Evolutionary conservation across 2,329 filamentous ascomycete genomes (phyloP).

Genomic region (Macrophomina pseudophaseolina): DNA sequence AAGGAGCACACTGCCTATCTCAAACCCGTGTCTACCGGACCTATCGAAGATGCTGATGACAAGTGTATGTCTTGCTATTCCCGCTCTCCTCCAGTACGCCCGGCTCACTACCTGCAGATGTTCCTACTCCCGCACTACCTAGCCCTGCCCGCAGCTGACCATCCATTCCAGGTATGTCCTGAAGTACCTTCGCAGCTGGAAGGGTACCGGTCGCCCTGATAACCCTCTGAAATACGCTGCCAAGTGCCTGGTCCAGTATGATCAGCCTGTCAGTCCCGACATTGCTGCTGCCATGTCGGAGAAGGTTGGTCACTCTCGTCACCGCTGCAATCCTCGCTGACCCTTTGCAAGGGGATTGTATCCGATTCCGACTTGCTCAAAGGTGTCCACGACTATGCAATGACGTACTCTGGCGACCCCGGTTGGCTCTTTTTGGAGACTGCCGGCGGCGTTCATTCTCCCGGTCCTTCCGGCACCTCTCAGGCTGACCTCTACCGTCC

Average conservation of each 20-base stretch:
- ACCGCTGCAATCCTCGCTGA: background rate
- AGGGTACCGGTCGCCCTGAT: background rate
- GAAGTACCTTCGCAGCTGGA: too few relatives aligned
- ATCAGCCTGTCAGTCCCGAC: conserved; percentile 78
- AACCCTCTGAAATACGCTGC: conserved; percentile 45
- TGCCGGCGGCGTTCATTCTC: conserved; percentile 81
- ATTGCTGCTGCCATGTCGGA: conserved; percentile 60
- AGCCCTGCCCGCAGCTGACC: background rate
- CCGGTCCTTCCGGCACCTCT: conserved; percentile 73
- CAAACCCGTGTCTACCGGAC: conserved; percentile 83
- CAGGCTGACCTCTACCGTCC: conserved; percentile 81
- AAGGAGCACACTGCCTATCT: conserved; percentile 66
- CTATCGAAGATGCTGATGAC: conserved; percentile 73
- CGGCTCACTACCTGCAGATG: background rate
- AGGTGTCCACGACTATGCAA: conserved; percentile 48
- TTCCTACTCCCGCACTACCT: background rate
- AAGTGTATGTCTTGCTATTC: conserved; percentile 30
- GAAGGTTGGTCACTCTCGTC: background rate
- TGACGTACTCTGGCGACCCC: conserved; percentile 46
- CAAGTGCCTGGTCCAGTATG: conserved; percentile 71
- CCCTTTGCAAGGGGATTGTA: background rate
- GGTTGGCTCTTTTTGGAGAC: conserved; percentile 78
- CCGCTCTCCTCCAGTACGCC: background rate
- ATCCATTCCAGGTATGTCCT: too few relatives aligned
- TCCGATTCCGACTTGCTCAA: conserved; percentile 44